Base-by-base conservation (phyloP, 305 asterid genomes). In the Fraxinus sp. region DNA sequence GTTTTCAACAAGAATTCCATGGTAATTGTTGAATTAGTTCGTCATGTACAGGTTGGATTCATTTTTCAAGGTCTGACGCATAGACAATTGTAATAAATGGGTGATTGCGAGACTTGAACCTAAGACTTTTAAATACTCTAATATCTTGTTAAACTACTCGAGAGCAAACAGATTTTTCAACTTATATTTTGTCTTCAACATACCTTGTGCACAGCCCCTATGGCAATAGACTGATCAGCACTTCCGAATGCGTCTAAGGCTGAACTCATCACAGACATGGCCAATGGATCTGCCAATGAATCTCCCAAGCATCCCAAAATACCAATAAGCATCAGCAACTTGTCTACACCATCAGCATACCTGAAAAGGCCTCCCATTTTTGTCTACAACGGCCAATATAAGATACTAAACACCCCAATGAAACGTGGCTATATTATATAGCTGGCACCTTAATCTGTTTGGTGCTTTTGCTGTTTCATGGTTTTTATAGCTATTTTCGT, bases 181-280 rank as follows among this genome's bases (percentile, higher is more conserved):
- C 13, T 5, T 14, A 52, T 28, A 24, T 26, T 66, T 3, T 8
- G 33, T 66, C 73, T 66, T 66, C 16, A 4, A 26, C 73, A 0
- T 84, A 90, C 98, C 93, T 89, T 85, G 81, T 91, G 78, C 33
- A 92, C 97, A 57, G 85, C 84, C 3, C 75, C 75, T 66, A 74
- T 74, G 33, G 87, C 72, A 76, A 89, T 77, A 79, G 91, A 85
- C 80, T 70, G 80, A 74, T 83, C 86, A n/a, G 90, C 84, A 32
- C 76, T 62, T 20, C 95, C 93, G 64, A 89, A 90, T 8, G 88
- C 91, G 33, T 90, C 90, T 55, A 91, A 85, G 33, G 89, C 86
- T 49, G 91, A 87, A 73, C 92, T 90, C 14, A 86, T 76, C 7
- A 85, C 46, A 35, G 79, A 84, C 93, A 91, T 83, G 44, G 90